These are phyloP conservation scores for Paramecium biaurelia DNA, from an alignment of 73 alveolate species.

Conservation along the genomic window DNA sequence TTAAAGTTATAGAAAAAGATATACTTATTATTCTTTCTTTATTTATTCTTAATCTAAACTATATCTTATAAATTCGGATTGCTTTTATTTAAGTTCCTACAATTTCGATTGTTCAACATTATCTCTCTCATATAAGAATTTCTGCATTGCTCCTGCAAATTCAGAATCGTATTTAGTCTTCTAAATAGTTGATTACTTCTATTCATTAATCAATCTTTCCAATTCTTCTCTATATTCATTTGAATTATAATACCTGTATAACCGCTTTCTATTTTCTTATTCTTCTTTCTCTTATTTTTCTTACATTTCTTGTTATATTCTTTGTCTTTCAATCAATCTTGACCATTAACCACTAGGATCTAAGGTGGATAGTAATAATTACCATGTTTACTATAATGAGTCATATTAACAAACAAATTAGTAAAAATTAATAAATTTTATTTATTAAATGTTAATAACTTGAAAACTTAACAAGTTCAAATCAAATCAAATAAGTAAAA, in stretches of 20 bases:
- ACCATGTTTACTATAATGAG: conserved; percentile 41
- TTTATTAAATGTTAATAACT: not conserved
- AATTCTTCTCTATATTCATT: conserved; percentile 27
- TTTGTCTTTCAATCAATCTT: conserved; percentile 9
- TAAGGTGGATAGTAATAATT: not conserved
- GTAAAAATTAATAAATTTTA: not conserved
- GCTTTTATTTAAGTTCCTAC: not conserved
- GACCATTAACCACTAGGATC: conserved; percentile 51
- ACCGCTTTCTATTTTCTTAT: conserved; percentile 21
- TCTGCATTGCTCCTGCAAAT: not conserved
- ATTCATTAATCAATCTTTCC: conserved; percentile 3
- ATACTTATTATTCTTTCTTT: not conserved
- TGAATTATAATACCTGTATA: conserved; percentile 10
- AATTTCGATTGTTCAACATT: not conserved
- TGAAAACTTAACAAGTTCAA: not conserved
- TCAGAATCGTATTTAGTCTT: not conserved
- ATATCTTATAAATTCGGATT: not conserved
- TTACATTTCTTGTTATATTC: not conserved
- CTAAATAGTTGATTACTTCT: not conserved
- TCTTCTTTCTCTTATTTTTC: conserved; percentile 23
- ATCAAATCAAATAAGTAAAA: not conserved
- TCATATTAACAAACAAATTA: not conserved
- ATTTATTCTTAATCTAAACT: not conserved
- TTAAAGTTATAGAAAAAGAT: not conserved
- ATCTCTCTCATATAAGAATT: not conserved